Percentiles rank a stretch among this genome's conserved stretches.
These are phyloP conservation scores for Oemleria cerasiformis DNA, from an alignment of 306 rosid genomes.

Conservation along the genomic window DNA sequence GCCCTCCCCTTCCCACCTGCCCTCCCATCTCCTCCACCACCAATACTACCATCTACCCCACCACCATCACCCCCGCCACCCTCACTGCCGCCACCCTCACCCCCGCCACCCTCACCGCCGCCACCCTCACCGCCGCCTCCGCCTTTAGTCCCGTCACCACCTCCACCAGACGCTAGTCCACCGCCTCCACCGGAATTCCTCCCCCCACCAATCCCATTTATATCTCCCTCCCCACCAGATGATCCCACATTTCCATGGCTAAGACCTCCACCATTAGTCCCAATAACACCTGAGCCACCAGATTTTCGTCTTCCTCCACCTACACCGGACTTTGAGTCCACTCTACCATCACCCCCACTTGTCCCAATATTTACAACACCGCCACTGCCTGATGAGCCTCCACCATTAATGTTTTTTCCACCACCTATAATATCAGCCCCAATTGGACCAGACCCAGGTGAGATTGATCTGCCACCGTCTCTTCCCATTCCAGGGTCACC, in stretches of 20 bases:
- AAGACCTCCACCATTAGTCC: conserved; percentile 36
- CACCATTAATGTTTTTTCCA: conserved; percentile 32
- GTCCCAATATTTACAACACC: conserved; percentile 54
- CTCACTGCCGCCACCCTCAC: conserved; percentile 18
- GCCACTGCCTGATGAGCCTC: conserved; percentile 13
- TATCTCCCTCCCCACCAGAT: conserved; percentile 43
- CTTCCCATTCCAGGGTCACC: conserved; percentile 35
- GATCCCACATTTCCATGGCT: conserved; percentile 46
- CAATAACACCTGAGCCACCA: background rate
- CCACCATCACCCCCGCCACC: conserved; percentile 8
- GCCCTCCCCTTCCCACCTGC: conserved; percentile 21
- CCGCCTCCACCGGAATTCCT: conserved; percentile 15
- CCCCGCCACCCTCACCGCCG: conserved; percentile 1
- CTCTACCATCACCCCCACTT: conserved; percentile 43
- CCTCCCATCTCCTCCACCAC: conserved; percentile 13
- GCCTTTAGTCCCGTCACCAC: conserved; percentile 2
- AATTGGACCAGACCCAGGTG: conserved; percentile 29
- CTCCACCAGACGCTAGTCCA: conserved; percentile 12
- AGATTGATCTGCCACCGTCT: conserved; percentile 26
- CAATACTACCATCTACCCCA: conserved; percentile 26
- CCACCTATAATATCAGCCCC: conserved; percentile 42
- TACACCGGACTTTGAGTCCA: conserved; percentile 18
- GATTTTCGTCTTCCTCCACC: conserved; percentile 38
- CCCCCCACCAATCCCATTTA: conserved; percentile 34
- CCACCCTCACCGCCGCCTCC: conserved; percentile 5